Evolutionary conservation across 768 basidiomycete genomes (phyloP).

Genomic region (Hebeloma cylindrosporum): DNA sequence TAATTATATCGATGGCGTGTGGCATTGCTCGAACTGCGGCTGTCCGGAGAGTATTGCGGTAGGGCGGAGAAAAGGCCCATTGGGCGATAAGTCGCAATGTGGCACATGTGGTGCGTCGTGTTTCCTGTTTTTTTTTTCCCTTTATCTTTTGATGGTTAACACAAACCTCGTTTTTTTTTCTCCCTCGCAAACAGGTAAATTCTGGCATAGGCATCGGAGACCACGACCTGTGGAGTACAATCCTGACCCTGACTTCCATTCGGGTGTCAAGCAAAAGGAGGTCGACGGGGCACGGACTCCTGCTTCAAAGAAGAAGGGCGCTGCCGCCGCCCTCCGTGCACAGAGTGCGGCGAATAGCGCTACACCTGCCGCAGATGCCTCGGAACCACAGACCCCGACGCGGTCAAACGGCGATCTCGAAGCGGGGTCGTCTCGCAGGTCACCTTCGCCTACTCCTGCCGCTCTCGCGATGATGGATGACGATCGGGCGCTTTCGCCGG

Average conservation of each 20-base stretch:
- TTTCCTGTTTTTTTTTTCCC: constrained; percentile 5
- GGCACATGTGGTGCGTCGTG: constrained; percentile 81
- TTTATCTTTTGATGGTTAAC: too few species aligned
- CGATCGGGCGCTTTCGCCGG: constrained; percentile 67
- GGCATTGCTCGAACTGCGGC: constrained; percentile 96
- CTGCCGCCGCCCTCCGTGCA: constrained; percentile 49
- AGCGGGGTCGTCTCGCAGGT: constrained; percentile 15
- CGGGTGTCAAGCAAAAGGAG: constrained; percentile 50
- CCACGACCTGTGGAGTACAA: constrained; percentile 83
- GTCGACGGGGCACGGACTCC: constrained; percentile 51
- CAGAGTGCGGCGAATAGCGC: constrained; percentile 39
- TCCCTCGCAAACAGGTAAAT: constrained; percentile 69
- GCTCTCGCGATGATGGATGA: constrained; percentile 33
- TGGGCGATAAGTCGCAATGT: constrained; percentile 89
- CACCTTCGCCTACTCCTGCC: constrained; percentile 25
- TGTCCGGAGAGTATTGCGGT: constrained; percentile 85
- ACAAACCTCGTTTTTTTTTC: constrained; percentile 11
- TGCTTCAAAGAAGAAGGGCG: constrained; percentile 57
- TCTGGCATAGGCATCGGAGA: constrained; percentile 83
- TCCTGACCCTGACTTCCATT: constrained; percentile 70
- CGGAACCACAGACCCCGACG: constrained; percentile 57
- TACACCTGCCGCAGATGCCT: constrained; percentile 39
- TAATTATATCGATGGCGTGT: constrained; percentile 80
- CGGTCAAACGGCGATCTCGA: constrained; percentile 36
- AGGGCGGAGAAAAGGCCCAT: constrained; percentile 84